Base-by-base conservation (phyloP, 2,329 filamentous ascomycete species). In the Leptographium lundbergii region DNA sequence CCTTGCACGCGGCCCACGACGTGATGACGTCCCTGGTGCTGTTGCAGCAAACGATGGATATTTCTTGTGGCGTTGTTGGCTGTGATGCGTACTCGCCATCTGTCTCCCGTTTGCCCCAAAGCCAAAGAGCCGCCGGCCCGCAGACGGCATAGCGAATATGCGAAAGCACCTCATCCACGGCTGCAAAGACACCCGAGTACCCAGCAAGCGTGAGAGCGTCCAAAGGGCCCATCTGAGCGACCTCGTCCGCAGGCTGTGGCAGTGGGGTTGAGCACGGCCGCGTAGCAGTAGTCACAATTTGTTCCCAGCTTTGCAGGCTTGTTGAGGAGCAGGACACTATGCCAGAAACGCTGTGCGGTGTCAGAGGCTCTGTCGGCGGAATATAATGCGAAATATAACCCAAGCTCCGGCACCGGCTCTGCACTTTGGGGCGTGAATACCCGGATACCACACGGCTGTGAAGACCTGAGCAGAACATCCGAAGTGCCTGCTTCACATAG, bases 141-240 rank as follows among this genome's bases (percentile, higher is more conserved):
- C 69, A 72, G 50, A 81, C 70, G 13, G 73, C 73, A 65, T 78
- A 80, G 24, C 70, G 73, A 1, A 77, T 70, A 65, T 77, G 73
- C 22, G 65, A 63, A 24, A 81, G 70, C 5, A 70, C 66, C 0
- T 56, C 54, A 59, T 74, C 70, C 50, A 81, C 64, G n/a, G 66
- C 64, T 27, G 66, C 63, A 62, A 79, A 71, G 32, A 78, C 65
- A 54, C 74, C 69, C 14, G 59, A 60, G 10, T 78, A 68, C 53
- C 66, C 66, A n/a, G 60, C 59, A 1, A 56, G 63, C 39, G 57
- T 3, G 52, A 74, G 25, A 6, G 6, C 29, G 29, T 36, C 4
- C 10, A 9, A 11, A 19, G 71, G n/a, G 42, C 54, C 2, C 58
- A 29, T 51, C 19, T 47, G 45, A 7, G 7, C 1, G 9, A 22